Base-by-base conservation (phyloP, 495 filamentous ascomycete genomes). In the Penicillium canariense region DNA sequence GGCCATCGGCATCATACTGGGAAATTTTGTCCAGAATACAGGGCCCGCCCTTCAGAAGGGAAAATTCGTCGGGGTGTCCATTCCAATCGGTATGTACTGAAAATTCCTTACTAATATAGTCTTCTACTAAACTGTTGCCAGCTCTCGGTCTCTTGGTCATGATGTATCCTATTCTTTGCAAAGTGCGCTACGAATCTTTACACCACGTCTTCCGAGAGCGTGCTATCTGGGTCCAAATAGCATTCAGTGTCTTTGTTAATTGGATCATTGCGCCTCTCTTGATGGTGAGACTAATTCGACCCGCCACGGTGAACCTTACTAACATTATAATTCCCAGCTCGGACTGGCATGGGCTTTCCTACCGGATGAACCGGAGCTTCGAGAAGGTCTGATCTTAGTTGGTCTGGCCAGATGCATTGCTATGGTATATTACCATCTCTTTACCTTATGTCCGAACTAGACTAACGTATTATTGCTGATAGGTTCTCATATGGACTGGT, bases 131-230 rank as follows among this genome's bases (percentile, higher is more conserved):
- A 12, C 4, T 12, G n/a, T 23, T 25, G 8, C 15, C 8, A 89
- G 89, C 90, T 0, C 70, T 93, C 54, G 91, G 91, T 11, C 75
- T 96, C 17, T 79, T 96, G 7, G 82, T 94, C 25, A 96, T 96
- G 90, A 96, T 96, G 91, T 96, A 95, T 61, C 91, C 91, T 0
- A 95, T 95, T 55, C 76, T 96, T 18, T 94, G 91, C 81, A 96
- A 96, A 69, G 86, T 96, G n/a, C 82, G 84, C 30, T 95, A 82
- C 68, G 92, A 96, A 68, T 81, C 78, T 0, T 70, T 97, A 36
- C 89, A 93, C 67, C 77, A 81, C 7, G 67, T 89, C 15, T 83
- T 96, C 55, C 68, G 71, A 10, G 63, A 79, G 4, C 79, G 79
- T 4, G 72, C 72, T 3, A 71, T 95, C 7, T 97, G 90, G 90